Percentiles rank a stretch among this genome's conserved stretches.
phyloP scores from a whole-genome alignment of 2,329 filamentous ascomycete species.

The Dothistroma pini region DNA sequence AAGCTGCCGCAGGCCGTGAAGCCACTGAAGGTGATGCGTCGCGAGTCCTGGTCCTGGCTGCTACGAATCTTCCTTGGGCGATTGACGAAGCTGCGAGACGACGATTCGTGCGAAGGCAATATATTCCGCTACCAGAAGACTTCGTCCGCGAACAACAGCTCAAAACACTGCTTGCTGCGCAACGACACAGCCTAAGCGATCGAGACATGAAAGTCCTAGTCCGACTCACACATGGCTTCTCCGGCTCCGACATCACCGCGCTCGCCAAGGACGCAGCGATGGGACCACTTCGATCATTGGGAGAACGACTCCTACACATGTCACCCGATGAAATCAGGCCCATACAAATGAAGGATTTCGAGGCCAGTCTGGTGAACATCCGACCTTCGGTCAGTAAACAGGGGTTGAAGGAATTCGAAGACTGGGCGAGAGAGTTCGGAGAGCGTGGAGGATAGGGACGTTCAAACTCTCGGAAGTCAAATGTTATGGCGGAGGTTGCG shows the following conservation, averaged over 20 bases:
- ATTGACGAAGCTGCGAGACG: slow-evolving; percentile 93
- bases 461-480: neutral
- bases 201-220: slow-evolving; percentile 72
- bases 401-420: slow-evolving; percentile 83
- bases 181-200: slow-evolving; percentile 75
- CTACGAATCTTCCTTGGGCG: slow-evolving; percentile 95
- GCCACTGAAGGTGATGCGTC: slow-evolving; percentile 70
- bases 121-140: slow-evolving; percentile 88
- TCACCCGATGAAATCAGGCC: slow-evolving; percentile 91
- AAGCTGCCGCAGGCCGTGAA: slow-evolving; percentile 84
- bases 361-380: slow-evolving; percentile 78
- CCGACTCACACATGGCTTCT: slow-evolving; percentile 87
- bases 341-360: slow-evolving; percentile 78
- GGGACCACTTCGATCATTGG: slow-evolving; percentile 86
- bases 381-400: slow-evolving; percentile 83
- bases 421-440: slow-evolving; percentile 91
- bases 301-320: slow-evolving; percentile 84
- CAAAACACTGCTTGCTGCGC: slow-evolving; percentile 73
- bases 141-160: slow-evolving; percentile 77
- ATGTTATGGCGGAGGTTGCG: neutral
- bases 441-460: slow-evolving; percentile 69
- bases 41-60: slow-evolving; percentile 86
- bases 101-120: slow-evolving; percentile 88
- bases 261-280: slow-evolving; percentile 97
- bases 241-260: slow-evolving; percentile 93